Base-by-base conservation (phyloP, 805 yeast species). In the Saturnispora besseyi region DNA sequence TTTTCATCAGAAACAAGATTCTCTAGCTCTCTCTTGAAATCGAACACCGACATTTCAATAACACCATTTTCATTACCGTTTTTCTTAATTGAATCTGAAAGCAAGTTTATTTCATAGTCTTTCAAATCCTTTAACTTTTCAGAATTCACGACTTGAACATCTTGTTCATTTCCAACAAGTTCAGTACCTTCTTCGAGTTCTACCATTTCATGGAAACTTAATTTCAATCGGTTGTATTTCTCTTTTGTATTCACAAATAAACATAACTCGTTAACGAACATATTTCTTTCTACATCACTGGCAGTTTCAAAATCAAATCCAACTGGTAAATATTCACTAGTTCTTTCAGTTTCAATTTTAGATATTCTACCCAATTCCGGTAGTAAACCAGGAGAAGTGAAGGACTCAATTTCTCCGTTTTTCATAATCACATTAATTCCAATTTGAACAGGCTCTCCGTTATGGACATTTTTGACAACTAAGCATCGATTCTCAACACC, bases 401-500 rank as follows among this genome's bases (percentile, higher is more conserved):
- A 46, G 2, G 61, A 60, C 3, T 64, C 48, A 8, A 57, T 45
- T 6, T 63, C 44, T 1, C 81, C 79, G 57, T 72, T 60, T 29
- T 66, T 66, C 51, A 73, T 45, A 5, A 54, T 53, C 37, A 67
- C 38, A 40, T 65, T 51, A 63, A 75, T 56, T 44, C 69, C 58
- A 63, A 78, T 37, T 67, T 76, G 73, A 13, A 79, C 70, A 0
- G 88, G 82, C 37, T 69, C 72, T 4, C 72, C 76, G 0, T 83
- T 75, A 21, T 75, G 77, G 8, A 84, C 80, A 61, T 89, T 88
- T 50, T 93, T 73, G 1, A 84, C 74, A 4, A 86, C 76, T n/a
- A 93, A 67, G 62, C 96, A 88, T 51, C 96, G 70, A 2, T 84
- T 84, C 56, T 83, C 89, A 4, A 84, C 83, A 0, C 95, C 78